Base-by-base conservation (phyloP, 805 yeast genomes). In the Candida pseudoglaebosa region DNA sequence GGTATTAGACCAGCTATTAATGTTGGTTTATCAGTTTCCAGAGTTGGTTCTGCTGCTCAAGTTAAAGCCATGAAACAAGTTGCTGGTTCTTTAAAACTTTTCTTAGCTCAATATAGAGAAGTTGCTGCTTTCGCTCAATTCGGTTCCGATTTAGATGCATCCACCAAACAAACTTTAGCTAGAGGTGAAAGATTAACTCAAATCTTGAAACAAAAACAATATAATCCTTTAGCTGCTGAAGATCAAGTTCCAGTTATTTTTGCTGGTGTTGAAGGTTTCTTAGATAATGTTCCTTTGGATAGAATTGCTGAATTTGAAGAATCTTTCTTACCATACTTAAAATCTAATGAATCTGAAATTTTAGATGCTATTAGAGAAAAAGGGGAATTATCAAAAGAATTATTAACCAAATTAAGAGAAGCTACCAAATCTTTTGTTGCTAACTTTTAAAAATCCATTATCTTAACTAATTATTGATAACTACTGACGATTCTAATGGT, bases 141-240 rank as follows among this genome's bases (percentile, higher is more conserved):
- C 82, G 99, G 99, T 84, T 93, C 99, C 58, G 99, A 93, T 77
- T 82, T 93, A 72, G 99, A 93, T 75, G 98, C 99, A 59, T 89
- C 97, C 46, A 93, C 99, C 74, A 93, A 91, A 80, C 97, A 89
- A 79, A 93, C 99, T 65, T 83, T 93, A 71, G 77, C 78, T 62
- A 90, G 99, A 85, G 99, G 99, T 89, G 99, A 93, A 84, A 91
- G 99, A 81, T 85, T 93, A 67, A 93, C 99, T 61, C 98, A 90
- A 79, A 78, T 93, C 72, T 83, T 93, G 73, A 90, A 91, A 78
- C 99, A 93, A 81, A 85, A 82, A 73, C 99, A 93, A 81, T 88
- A 82, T 81, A 62, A 84, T 61, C 99, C 99, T 70, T 76, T 91
- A 67, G 84, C 96, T 67, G 95, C 98, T 63, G 97, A 93, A 77